Conservation (phyloP, 768 basidiomycete genomes). For the Rhodotorula sphaerocarpa region DNA sequence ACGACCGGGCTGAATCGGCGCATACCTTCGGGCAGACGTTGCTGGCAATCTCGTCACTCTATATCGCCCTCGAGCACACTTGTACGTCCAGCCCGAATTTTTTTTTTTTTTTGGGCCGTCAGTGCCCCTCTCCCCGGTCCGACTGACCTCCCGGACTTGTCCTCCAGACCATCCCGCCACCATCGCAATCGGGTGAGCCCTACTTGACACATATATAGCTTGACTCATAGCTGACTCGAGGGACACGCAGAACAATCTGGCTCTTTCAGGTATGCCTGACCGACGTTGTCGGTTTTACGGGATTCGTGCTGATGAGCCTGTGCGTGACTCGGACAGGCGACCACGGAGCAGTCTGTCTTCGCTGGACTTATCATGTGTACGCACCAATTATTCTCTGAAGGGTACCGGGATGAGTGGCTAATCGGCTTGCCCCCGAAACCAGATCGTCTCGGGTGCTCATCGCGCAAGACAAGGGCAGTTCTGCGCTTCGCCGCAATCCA, state of each 20-base stretch:
- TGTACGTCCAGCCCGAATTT: background rate
- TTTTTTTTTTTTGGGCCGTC: no score
- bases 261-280: no score
- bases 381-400: background rate
- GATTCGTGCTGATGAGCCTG: no score
- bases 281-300: no score
- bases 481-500: constrained; percentile 6
- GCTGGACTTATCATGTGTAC: constrained; percentile 4
- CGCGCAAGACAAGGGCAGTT: background rate
- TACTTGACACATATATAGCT: no score
- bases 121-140: background rate
- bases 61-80: background rate
- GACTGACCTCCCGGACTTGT: background rate
- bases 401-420: no score
- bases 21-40: no score
- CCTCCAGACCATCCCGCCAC: background rate
- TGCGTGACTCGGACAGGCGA: no score
- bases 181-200: background rate
- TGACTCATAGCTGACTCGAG: background rate
- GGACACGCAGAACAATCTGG: background rate
- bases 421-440: no score
- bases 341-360: constrained; percentile 7
- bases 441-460: background rate
- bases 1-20: no score
- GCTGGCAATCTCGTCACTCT: constrained; percentile 7